Base-by-base conservation (phyloP, 208 protist species). In the Angomonas ambiguus region DNA sequence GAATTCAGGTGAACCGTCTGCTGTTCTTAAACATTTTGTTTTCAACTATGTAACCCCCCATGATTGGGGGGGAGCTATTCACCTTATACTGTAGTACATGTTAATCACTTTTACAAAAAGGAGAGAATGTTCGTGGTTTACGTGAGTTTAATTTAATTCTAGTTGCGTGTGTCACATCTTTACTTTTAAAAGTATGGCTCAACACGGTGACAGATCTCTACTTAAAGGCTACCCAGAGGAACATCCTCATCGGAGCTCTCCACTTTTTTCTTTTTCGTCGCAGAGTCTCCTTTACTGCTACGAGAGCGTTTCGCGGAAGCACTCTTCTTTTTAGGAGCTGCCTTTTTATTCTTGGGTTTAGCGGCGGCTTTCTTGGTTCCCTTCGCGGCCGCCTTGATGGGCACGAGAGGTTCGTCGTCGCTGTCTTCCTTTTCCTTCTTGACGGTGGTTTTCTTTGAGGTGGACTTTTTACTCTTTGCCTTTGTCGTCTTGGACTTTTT, bases 241-340 rank as follows among this genome's bases (percentile, higher is more conserved):
- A 91, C 65, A 45, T 93, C 84, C 25, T 93, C 87, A 56, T 91
- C 83, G 62, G 80, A 77, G 53, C 71, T 80, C 35, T 72, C 79
- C 53, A 85, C 77, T 24, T 45, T 62, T 41, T 62, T 62, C 53
- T 59, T 35, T 27, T 59, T 59, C 10, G 24, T 32, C 25, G 49
- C 49, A 4, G 53, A 59, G 8, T 16, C 25, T 5, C 53, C 30
- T 35, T 31, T 31, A 13, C 11, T 59, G 28, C 28, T 38, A 59
- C 28, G 30, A 8, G 53, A 20, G 22, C 28, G 28, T 10, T 30
- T 35, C 10, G 20, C 53, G 60, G 57, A 49, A 0, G 48, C 69
- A 71, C 49, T 65, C 61, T 55, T 85, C 71, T 61, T 45, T 31
- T 32, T 72, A 0, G 66, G 58, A 41, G 58, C 63, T 25, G 73